Evolutionary conservation across 371 early-diverging fungal genomes (phyloP).

Genomic region (Chytridiales sp.): DNA sequence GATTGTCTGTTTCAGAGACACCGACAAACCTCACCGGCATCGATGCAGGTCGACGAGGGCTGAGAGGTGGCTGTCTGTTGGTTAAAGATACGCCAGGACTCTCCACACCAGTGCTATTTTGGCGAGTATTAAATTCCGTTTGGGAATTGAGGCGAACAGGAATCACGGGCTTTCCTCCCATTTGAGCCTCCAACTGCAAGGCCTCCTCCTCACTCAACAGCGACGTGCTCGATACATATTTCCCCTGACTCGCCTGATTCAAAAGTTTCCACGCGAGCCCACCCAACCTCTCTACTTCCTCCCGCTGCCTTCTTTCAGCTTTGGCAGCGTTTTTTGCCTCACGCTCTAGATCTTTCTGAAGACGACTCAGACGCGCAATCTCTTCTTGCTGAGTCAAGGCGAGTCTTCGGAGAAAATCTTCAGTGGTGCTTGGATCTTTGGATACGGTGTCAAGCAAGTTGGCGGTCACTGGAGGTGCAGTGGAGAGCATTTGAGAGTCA

Average conservation of each 20-base stretch:
- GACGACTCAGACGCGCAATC: conserved; percentile 5
- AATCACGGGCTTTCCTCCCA: background rate
- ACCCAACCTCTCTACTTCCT: conserved; percentile 7
- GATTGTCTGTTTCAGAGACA: background rate
- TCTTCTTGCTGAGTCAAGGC: conserved; percentile 17
- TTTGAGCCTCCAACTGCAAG: background rate
- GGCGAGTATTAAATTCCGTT: background rate
- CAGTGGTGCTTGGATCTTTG: conserved; percentile 3
- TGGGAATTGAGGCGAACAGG: background rate
- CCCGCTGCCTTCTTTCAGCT: conserved; percentile 8
- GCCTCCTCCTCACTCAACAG: background rate
- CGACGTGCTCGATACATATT: background rate
- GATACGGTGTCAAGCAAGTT: too few species aligned
- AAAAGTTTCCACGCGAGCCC: conserved; percentile 12
- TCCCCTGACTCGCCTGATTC: conserved; percentile 1
- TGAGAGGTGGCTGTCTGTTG: too few species aligned
- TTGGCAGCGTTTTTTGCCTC: conserved; percentile 11
- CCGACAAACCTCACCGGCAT: conserved; percentile 12
- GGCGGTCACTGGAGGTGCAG: too few species aligned
- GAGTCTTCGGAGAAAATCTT: conserved; percentile 11
- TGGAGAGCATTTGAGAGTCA: too few species aligned
- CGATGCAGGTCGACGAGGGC: background rate
- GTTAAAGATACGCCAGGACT: too few species aligned
- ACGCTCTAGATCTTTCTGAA: background rate
- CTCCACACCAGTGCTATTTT: background rate